Percentiles rank a stretch among this genome's conserved stretches.
These are phyloP conservation scores for Opeltia flavorubescens DNA, from an alignment of 495 filamentous ascomycete genomes.

Conservation along the genomic window DNA sequence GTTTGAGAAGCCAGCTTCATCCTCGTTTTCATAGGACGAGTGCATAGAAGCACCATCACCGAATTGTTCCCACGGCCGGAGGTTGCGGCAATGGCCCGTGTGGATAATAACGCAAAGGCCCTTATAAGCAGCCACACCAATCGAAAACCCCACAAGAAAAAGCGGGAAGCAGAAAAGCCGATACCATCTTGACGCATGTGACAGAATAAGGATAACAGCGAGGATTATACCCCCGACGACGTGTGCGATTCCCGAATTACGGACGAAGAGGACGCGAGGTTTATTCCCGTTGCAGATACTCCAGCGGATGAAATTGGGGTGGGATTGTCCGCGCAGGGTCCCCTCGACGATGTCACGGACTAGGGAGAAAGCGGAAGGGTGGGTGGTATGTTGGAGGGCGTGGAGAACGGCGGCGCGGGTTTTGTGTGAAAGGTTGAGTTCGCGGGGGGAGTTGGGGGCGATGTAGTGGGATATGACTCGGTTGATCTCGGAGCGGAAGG, in stretches of 20 bases:
- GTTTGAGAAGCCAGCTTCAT: conserved; percentile 9
- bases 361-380: conserved; percentile 48
- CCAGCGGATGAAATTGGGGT: conserved; percentile 74
- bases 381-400: conserved; percentile 57
- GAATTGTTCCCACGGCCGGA: conserved; percentile 56
- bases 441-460: conserved; percentile 41
- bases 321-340: conserved; percentile 49
- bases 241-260: conserved; percentile 37
- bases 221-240: conserved; percentile 34
- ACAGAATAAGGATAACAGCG: conserved; percentile 46
- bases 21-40: conserved; percentile 6
- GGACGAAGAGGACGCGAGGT: conserved; percentile 50
- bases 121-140: conserved; percentile 49
- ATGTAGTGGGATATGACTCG: conserved; percentile 58
- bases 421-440: conserved; percentile 55
- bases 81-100: conserved; percentile 54
- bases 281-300: conserved; percentile 65
- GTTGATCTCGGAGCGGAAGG: conserved; percentile 55
- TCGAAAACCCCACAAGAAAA: conserved; percentile 51
- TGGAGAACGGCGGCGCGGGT: conserved; percentile 44
- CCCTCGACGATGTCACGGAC: conserved; percentile 40
- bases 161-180: conserved; percentile 42
- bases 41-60: conserved; percentile 6
- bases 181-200: conserved; percentile 38
- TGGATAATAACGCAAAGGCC: conserved; percentile 67